Evolutionary conservation across 2,329 filamentous ascomycete species (phyloP).

Genomic region (Phyllosticta citrichinensis): DNA sequence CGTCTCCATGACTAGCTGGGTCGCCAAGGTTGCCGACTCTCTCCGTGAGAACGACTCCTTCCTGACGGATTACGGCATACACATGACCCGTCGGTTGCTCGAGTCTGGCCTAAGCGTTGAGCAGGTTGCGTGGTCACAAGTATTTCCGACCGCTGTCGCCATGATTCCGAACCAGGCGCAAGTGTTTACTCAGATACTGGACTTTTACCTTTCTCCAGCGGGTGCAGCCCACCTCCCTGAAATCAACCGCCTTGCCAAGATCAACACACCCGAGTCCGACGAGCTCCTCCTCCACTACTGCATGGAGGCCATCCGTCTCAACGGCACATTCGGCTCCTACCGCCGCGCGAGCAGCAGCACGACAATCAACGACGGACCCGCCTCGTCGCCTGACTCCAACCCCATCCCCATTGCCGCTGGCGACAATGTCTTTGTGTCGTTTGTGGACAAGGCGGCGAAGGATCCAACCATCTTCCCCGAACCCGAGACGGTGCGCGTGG

Average conservation of each 20-base stretch:
- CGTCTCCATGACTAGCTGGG: constrained; percentile 44
- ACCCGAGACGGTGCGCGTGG: constrained; percentile 51
- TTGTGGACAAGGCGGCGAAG: constrained; percentile 32
- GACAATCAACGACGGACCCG: constrained; percentile 41
- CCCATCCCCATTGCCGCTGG: constrained; percentile 44
- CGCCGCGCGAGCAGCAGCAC: constrained; percentile 42
- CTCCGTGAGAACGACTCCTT: constrained; percentile 39
- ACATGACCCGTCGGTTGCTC: constrained; percentile 54
- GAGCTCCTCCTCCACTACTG: constrained; percentile 57
- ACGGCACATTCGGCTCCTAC: constrained; percentile 52
- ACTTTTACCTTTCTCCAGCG: constrained; percentile 54
- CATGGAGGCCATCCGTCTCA: constrained; percentile 61
- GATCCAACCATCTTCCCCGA: constrained; percentile 46
- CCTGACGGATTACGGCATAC: constrained; percentile 53
- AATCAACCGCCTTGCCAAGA: constrained; percentile 49
- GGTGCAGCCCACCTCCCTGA: constrained; percentile 42
- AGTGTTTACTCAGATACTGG: constrained; percentile 62
- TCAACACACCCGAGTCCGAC: constrained; percentile 48
- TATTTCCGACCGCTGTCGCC: constrained; percentile 56
- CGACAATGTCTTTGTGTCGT: constrained; percentile 54
- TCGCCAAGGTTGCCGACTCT: constrained; percentile 41
- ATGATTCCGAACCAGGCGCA: constrained; percentile 63
- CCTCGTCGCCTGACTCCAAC: constrained; percentile 15
- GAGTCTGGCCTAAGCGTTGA: constrained; percentile 52
- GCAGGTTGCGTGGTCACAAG: constrained; percentile 61